phyloP scores from a whole-genome alignment of 306 rosid species.

The Senna siamea region DNA sequence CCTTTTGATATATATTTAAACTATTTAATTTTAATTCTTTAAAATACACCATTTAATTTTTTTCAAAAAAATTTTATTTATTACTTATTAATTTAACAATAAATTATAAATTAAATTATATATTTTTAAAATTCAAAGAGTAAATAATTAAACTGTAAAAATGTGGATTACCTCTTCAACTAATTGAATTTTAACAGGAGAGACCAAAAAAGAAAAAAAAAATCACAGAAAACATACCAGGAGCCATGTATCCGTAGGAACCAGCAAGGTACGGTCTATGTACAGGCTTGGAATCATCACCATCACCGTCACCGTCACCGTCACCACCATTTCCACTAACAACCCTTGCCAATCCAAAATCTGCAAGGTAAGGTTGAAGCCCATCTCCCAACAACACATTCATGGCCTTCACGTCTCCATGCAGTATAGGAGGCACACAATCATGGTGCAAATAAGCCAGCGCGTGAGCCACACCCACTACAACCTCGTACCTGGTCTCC shows the following conservation, averaged over 20 bases:
- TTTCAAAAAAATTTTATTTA: no score
- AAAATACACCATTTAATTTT: no score
- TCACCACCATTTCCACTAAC: conserved; percentile 39
- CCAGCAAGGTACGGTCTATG: conserved; percentile 86
- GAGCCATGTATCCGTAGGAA: conserved; percentile 99
- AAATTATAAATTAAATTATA: no score
- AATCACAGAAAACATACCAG: conserved; percentile 56
- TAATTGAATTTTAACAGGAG: no score
- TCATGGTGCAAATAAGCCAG: conserved; percentile 91
- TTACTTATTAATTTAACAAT: no score
- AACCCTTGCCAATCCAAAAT: conserved; percentile 82
- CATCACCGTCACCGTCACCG: background rate
- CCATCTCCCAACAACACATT: conserved; percentile 77
- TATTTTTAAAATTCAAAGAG: no score
- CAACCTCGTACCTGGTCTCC: conserved; percentile 79
- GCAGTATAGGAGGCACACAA: conserved; percentile 82
- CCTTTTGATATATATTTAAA: no score
- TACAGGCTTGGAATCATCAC: conserved; percentile 41
- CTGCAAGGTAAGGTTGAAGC: conserved; percentile 83
- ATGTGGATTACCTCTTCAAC: no score
- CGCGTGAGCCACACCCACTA: conserved; percentile 89
- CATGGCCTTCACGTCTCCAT: conserved; percentile 97
- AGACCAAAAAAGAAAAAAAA: no score
- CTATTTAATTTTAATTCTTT: no score
- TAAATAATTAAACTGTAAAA: no score